These are phyloP conservation scores for Ophiocordyceps sinensis DNA, from an alignment of 2,329 filamentous ascomycete species.

Conservation along the genomic window DNA sequence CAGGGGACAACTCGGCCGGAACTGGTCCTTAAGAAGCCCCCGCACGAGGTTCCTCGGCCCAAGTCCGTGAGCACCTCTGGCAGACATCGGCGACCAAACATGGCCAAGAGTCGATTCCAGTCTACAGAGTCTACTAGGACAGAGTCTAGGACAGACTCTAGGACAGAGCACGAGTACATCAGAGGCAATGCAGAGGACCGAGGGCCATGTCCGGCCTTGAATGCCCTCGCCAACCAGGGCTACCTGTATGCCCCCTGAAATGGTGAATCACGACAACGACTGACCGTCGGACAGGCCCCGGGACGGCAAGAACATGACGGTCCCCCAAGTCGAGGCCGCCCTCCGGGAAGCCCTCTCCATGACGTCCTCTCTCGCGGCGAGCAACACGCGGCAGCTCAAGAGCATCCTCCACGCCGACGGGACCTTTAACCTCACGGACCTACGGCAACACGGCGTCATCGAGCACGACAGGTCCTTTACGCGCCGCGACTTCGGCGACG, in stretches of 20 bases:
- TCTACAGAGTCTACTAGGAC: too few relatives aligned
- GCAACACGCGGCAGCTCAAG: background rate
- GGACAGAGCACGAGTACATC: background rate
- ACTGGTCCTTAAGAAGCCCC: too few relatives aligned
- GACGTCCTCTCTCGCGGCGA: background rate
- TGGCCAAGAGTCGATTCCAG: background rate
- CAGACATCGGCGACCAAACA: background rate
- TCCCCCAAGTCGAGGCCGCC: background rate
- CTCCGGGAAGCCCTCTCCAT: background rate
- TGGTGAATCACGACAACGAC: background rate
- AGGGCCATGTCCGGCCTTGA: background rate
- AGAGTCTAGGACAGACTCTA: too few relatives aligned
- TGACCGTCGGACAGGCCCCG: background rate
- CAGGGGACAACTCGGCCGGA: too few relatives aligned
- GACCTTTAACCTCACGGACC: background rate
- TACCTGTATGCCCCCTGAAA: background rate
- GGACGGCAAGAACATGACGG: background rate
- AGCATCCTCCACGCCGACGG: background rate
- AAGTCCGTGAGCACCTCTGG: background rate
- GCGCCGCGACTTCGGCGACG: background rate
- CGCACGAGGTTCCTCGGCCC: too few relatives aligned
- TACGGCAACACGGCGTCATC: background rate
- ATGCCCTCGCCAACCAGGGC: background rate
- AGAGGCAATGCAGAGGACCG: background rate
- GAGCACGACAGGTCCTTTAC: constrained; percentile 1